Evolutionary conservation across 2,329 filamentous ascomycete species (phyloP), one percentile per base, ranked within the genome.

Genomic region (Cladobotryum mycophilum): DNA sequence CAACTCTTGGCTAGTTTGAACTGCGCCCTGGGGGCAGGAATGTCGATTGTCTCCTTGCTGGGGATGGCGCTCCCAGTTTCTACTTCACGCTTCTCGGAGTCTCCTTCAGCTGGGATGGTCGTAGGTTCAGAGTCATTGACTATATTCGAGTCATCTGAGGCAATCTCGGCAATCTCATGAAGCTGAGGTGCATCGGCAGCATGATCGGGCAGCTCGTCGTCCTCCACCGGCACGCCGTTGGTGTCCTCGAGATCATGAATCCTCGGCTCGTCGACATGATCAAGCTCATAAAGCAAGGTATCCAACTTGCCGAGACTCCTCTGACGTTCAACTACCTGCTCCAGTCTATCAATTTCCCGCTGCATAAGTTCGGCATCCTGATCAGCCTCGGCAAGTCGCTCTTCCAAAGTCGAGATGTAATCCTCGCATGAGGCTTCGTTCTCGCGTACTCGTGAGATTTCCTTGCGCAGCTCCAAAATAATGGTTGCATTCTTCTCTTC

Each of bases 351-450:
- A 56, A 99, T 88, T 64, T 99, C 93, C 35, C 92, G 88, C 67
- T 96, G 90, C 92, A 99, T 96, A 54, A 96, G 74, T 66, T 97
- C 93, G 56, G 89, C 84, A 64, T 99, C 93, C 67, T 97, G 92
- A 62, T 99, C 93, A 2, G 92, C 86, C 69, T 99, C 93, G 1
- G 93, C 93, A 8, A 99, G 79, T 18, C 92, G 86, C 70, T 97
- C 93, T 66, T 99, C 93, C 11, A 99, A 75, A 0, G 91, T 97
- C 1, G 92, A 95, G 48, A 99, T 97, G 67, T 99, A 99, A 58
- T 97, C 93, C 67, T 99, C 93, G 58, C 85, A 90, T 37, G 86
- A 86, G 3, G 85, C 81, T 71, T 99, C 93, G 59, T 90, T 96
- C 61, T 96, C 93, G 45, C 91, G 84, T 14, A 91, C 81, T 40